Percentiles rank a stretch among this genome's conserved stretches.
Conservation (phyloP, 768 basidiomycete species). For the Boletus rubescentipes region DNA sequence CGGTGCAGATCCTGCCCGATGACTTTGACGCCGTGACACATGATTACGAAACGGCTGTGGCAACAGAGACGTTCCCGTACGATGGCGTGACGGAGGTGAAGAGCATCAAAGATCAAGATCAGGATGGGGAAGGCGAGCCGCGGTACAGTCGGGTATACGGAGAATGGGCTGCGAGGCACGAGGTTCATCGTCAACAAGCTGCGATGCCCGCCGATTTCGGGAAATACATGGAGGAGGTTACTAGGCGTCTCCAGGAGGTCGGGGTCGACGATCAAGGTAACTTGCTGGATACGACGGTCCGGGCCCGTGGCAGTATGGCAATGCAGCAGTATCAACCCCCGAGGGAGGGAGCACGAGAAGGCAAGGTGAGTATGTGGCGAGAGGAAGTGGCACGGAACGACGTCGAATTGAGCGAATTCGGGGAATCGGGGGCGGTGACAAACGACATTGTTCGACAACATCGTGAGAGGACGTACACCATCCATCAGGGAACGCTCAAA, state of each 20-base stretch:
- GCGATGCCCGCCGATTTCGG: conserved; percentile 26
- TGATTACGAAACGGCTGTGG: conserved; percentile 27
- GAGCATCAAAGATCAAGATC: conserved; percentile 10
- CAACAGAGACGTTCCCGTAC: conserved; percentile 22
- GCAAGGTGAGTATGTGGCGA: conserved; percentile 54
- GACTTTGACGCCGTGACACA: conserved; percentile 32
- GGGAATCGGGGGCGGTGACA: conserved; percentile 13
- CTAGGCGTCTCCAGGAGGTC: conserved; percentile 38
- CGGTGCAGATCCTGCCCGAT: conserved; percentile 31
- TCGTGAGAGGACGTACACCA: conserved; percentile 9
- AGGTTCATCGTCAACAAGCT: conserved; percentile 26
- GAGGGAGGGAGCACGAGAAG: conserved; percentile 19
- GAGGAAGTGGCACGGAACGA: conserved; percentile 49
- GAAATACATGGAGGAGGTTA: conserved; percentile 29
- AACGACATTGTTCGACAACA: conserved; percentile 15
- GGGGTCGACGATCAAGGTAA: conserved; percentile 31
- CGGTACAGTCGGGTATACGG: conserved; percentile 33
- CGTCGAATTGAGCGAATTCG: conserved; percentile 20
- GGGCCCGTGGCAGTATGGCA: conserved; percentile 2
- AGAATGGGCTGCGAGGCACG: conserved; percentile 32
- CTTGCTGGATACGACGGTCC: conserved; percentile 18
- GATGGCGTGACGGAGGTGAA: conserved; percentile 28
- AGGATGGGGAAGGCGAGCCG: conserved; percentile 2
- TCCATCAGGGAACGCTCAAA: conserved; percentile 14
- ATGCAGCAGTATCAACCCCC: conserved; percentile 4